These are phyloP conservation scores for Schwanniomyces pseudopolymorphus DNA, from an alignment of 805 yeast genomes.

Conservation along the genomic window DNA sequence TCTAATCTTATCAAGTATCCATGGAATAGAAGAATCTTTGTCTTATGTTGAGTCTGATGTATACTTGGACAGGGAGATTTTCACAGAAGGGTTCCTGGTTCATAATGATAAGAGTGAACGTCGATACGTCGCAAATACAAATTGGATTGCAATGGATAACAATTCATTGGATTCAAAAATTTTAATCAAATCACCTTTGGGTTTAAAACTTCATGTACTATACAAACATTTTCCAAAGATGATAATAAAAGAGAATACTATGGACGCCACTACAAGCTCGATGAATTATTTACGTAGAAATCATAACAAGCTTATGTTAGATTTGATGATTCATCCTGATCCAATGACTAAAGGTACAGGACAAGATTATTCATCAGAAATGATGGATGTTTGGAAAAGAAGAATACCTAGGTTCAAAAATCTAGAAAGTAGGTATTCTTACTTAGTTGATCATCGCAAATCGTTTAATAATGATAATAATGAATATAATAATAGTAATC, in stretches of 20 bases:
- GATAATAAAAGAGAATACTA: conserved; percentile 6
- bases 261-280: conserved; percentile 5
- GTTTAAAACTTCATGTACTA: conserved; percentile 20
- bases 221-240: conserved; percentile 12
- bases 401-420: neutral
- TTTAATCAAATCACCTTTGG: conserved; percentile 22
- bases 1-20: conserved; percentile 2
- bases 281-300: conserved; percentile 1
- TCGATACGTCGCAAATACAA: conserved; percentile 17
- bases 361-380: neutral
- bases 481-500: conserved; percentile 3
- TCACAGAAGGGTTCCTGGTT: neutral
- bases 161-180: conserved; percentile 8
- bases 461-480: conserved; percentile 2
- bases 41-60: conserved; percentile 16
- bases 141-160: conserved; percentile 19
- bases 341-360: neutral
- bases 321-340: conserved; percentile 14
- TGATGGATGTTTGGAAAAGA: neutral
- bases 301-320: conserved; percentile 8
- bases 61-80: conserved; percentile 2
- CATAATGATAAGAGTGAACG: neutral
- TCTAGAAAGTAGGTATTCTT: neutral
- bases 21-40: conserved; percentile 3
- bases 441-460: conserved; percentile 1